Evolutionary conservation across 352 stramenopile species (phyloP).

Genomic region (Phytopythium litorale): DNA sequence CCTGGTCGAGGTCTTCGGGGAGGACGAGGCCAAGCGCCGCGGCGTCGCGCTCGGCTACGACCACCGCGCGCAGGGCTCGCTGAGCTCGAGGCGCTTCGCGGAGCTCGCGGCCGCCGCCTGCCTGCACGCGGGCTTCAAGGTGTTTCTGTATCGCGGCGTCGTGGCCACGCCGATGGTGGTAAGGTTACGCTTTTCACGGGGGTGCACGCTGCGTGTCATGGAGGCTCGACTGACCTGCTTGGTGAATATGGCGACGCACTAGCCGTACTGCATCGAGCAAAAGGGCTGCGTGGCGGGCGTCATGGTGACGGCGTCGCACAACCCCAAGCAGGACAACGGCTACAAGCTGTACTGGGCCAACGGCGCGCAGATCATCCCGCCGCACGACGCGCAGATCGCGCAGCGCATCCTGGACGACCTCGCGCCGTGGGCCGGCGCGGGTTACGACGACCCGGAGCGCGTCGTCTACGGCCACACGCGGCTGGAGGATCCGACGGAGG

Average conservation of each 20-base stretch:
- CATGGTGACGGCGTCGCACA: slow-evolving; percentile 97
- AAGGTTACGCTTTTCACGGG: slow-evolving; percentile 9
- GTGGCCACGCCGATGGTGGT: slow-evolving; percentile 96
- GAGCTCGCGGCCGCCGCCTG: slow-evolving; percentile 83
- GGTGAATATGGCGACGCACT: not conserved
- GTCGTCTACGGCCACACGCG: slow-evolving; percentile 31
- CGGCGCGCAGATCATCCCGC: slow-evolving; percentile 96
- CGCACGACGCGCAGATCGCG: slow-evolving; percentile 94
- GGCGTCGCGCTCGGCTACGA: slow-evolving; percentile 91
- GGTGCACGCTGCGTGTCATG: not conserved
- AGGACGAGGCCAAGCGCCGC: slow-evolving; percentile 51
- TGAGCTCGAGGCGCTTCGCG: slow-evolving; percentile 89
- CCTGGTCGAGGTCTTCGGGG: slow-evolving; percentile 70
- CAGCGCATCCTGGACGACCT: slow-evolving; percentile 89
- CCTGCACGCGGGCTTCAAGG: slow-evolving; percentile 76
- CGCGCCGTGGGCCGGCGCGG: slow-evolving; percentile 56
- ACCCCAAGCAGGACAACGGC: slow-evolving; percentile 97
- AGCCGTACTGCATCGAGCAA: slow-evolving; percentile 77
- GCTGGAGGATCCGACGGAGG: slow-evolving; percentile 63
- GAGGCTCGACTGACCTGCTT: not conserved
- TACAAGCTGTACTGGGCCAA: slow-evolving; percentile 98
- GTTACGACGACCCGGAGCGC: slow-evolving; percentile 46
- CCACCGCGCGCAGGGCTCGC: slow-evolving; percentile 65
- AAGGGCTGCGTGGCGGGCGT: slow-evolving; percentile 81
- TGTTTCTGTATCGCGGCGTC: slow-evolving; percentile 89